Base-by-base conservation (phyloP, 768 basidiomycete species). In the Brasilioporus rufonigricans region DNA sequence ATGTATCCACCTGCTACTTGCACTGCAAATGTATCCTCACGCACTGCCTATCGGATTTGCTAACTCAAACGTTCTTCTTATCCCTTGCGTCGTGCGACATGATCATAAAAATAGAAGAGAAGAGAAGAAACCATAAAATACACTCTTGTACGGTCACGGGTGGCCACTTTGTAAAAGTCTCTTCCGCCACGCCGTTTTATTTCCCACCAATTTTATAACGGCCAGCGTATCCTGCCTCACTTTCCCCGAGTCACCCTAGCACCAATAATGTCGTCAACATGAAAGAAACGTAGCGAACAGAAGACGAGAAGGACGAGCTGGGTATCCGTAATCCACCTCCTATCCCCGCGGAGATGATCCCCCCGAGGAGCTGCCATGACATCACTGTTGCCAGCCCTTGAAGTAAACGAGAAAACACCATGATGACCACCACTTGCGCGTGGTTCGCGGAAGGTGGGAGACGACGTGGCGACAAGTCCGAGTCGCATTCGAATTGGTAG, bases 401-500 rank as follows among this genome's bases (percentile, higher is more conserved):
- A 68, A 59, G 51, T 65, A 71, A 0, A 56, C 35, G 14, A 56
- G 60, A 16, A 59, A 55, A 29, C 60, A 60, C 18, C 45, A 49
- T 32, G 45, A 44, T 16, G 41, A 55, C 60, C 65, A 66, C 64
- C 65, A 68, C 21, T 59, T 66, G 31, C 12, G 5, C 53, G 57
- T 1, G 48, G 53, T 5, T 66, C 61, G 33, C 68, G 65, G 39
- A 63, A 64, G 29, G 61, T 61, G 29, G 65, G 62, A 14, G 63
- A 61, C 24, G 65, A 70, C 19, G 31, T 32, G 12, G 67, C 2
- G 63, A 70, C 4, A 51, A n/a, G 19, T 62, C 60, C 31, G 67
- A 65, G 48, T 67, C 66, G 33, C 58, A 19, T 39, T 65, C 58
- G 33, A 70, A 61, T 31, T 29, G 13, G n/a, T 70, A 56, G 19